Base-by-base conservation (phyloP, 2,329 filamentous ascomycete genomes). In the Colletotrichum ledebouriae region DNA sequence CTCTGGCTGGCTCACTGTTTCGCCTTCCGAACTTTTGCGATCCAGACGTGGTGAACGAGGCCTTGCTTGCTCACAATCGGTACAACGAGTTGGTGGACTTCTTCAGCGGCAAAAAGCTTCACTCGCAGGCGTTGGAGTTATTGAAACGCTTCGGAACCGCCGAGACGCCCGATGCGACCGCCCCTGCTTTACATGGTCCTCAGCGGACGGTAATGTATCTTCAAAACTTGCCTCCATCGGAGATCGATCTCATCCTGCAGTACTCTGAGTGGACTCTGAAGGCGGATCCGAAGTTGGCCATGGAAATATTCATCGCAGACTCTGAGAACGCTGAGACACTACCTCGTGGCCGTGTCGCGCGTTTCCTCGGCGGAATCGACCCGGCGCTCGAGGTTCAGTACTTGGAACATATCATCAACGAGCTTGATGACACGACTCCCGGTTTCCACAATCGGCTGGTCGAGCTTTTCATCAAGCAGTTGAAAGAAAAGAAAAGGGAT, bases 61-160 rank as follows among this genome's bases (percentile, higher is more conserved):
- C 94, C 74, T 83, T 99, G 4, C 89, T 97, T 68, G 93, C 97
- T 77, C 93, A 91, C 46, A 92, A 92, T 66, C 89, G 94, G 37
- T 98, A 97, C 79, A 95, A 91, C 59, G 95, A 98, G 80, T 84
- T 99, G 2, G 94, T 99, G n/a, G 95, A 98, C 78, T 99, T 99
- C 76, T 90, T 98, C 73, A 94, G 97, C 74, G 96, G 96, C 71
- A 99, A 99, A 82, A 94, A 92, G 78, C 86, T 98, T 46, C 96
- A 99, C 79, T 89, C 91, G 17, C 90, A 97, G 75, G 95, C 96
- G 0, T 82, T 99, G 17, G 92, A 94, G 72, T 82, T 98, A 34
- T 85, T 99, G 1, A 87, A 89, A 73, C 92, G 90, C 71, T 98
- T 98, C 73, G 95, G 95, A 17, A 87, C 87, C 33, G 84, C 86